A percentile compares a stretch with the other conserved stretches of the same genome.
Conservation (phyloP, 2,329 filamentous ascomycete species). For the Ceratocystis diversiconidia region DNA sequence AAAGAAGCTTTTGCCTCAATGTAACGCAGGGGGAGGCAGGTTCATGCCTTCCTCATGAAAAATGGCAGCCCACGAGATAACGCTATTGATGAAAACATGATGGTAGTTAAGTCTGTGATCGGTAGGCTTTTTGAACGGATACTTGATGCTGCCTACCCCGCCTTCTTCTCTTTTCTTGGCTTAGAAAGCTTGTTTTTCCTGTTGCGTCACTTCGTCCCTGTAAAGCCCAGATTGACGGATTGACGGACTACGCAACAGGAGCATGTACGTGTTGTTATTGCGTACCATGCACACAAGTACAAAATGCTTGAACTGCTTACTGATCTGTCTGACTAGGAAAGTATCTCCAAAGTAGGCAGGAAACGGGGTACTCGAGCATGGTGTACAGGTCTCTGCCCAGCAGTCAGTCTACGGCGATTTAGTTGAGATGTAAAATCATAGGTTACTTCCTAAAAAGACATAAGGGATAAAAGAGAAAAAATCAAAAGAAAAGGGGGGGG, state of each 20-base stretch:
- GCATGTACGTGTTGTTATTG: no score
- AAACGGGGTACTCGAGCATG: background rate
- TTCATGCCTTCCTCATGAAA: background rate
- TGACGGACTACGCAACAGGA: background rate
- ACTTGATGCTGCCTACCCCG: background rate
- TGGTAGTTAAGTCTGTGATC: background rate
- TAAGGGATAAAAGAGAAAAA: background rate
- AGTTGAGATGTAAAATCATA: background rate
- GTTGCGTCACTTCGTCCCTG: background rate
- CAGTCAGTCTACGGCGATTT: background rate
- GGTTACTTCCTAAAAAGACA: no score
- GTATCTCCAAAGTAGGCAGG: background rate
- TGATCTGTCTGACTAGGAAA: no score
- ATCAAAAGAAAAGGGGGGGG: background rate
- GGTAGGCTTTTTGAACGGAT: background rate
- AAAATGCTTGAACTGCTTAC: no score
- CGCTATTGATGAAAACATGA: background rate
- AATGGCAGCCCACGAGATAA: background rate
- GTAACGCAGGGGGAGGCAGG: background rate
- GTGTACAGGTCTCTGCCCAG: background rate
- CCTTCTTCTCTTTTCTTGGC: background rate
- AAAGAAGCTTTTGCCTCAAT: conserved; percentile 1
- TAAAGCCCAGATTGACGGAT: no score
- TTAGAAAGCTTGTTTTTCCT: background rate
- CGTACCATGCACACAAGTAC: no score